Evolutionary conservation across 495 filamentous ascomycete genomes (phyloP).

Genomic region (Aspergillus nidulans): DNA sequence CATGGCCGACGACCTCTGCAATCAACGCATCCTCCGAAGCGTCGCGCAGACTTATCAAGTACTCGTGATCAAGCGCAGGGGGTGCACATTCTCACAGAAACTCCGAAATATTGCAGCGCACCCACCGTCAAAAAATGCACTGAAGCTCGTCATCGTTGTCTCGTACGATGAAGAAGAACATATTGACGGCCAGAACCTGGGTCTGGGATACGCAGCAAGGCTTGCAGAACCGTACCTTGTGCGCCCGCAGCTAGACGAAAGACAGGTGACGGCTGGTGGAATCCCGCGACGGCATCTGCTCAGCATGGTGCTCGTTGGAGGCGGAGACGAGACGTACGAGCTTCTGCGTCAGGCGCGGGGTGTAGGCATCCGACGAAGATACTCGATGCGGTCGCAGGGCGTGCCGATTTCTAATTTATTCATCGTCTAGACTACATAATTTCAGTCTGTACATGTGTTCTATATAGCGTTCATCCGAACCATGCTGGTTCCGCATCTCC

Average conservation of each 20-base stretch:
- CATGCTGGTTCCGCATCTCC: not conserved
- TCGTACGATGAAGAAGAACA: slow-evolving; percentile 50
- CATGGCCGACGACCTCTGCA: slow-evolving; percentile 66
- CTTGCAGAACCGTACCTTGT: slow-evolving; percentile 44
- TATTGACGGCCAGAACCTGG: not conserved
- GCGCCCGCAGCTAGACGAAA: slow-evolving; percentile 72
- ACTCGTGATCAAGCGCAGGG: slow-evolving; percentile 77
- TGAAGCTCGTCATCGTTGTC: slow-evolving; percentile 82
- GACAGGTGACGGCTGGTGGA: slow-evolving; percentile 67
- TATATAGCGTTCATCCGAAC: not conserved
- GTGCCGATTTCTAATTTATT: slow-evolving; percentile 73
- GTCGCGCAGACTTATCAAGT: slow-evolving; percentile 67
- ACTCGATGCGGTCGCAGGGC: slow-evolving; percentile 77
- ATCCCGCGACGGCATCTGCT: slow-evolving; percentile 69
- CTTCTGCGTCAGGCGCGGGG: slow-evolving; percentile 55
- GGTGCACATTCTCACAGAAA: slow-evolving; percentile 81
- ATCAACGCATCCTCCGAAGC: slow-evolving; percentile 53
- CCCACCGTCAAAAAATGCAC: slow-evolving; percentile 49
- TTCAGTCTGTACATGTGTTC: not conserved
- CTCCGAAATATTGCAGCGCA: slow-evolving; percentile 76
- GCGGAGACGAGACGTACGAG: slow-evolving; percentile 64
- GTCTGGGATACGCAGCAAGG: slow-evolving; percentile 34
- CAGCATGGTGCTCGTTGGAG: slow-evolving; percentile 79
- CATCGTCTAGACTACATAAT: slow-evolving; percentile 42
- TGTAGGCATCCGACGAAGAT: slow-evolving; percentile 72